Evolutionary conservation across 1,284 basidiomycete genomes (phyloP), one percentile per base, ranked within the genome.

Genomic region (Phellinidium pouzarii): DNA sequence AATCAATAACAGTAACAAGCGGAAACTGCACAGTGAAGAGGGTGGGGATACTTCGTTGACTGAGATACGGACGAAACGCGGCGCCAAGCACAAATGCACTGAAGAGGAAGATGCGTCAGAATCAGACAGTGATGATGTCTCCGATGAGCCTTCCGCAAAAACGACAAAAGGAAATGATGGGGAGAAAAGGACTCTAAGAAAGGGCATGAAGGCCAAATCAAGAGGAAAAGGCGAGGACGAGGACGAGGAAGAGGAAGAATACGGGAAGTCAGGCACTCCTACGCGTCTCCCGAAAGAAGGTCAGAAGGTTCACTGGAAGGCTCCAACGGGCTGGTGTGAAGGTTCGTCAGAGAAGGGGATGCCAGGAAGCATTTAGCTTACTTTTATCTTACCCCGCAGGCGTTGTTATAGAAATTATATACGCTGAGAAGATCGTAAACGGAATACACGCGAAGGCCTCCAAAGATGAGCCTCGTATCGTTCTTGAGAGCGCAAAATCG

Each of bases 391-490:
- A 17, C 3, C 27, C 23, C 11, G 36, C 20, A 56, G 54, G 54
- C 7, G 44, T 45, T n/a, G 54, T 56, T 12, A 34, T 52, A 19
- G 54, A 56, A 14, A 31, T 56, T 14, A 7, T 31, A 1, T 25
- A 49, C 31, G 45, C 48, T 5, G 50, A 52, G n/a, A 56, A 52
- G n/a, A 50, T 48, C 7, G 45, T 56, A 5, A 38, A 44, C 17
- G 54, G 54, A 19, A 52, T 41, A 9, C 45, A 43, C 19, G 50
- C 49, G 11, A 56, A 56, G 25, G 54, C 50, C 11, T 56, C 54
- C 11, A 17, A 56, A 19, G 25, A 48, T 23, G 54, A 56, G 14
- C 54, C 54, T 4, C 49, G 54, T 31, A 48, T 56, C 14, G 41
- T 52, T 19, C 43, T 56, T 17, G 29, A 56, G 19, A 56, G 54